phyloP scores from a whole-genome alignment of 2,329 filamentous ascomycete species.

The Claviceps paspali region DNA sequence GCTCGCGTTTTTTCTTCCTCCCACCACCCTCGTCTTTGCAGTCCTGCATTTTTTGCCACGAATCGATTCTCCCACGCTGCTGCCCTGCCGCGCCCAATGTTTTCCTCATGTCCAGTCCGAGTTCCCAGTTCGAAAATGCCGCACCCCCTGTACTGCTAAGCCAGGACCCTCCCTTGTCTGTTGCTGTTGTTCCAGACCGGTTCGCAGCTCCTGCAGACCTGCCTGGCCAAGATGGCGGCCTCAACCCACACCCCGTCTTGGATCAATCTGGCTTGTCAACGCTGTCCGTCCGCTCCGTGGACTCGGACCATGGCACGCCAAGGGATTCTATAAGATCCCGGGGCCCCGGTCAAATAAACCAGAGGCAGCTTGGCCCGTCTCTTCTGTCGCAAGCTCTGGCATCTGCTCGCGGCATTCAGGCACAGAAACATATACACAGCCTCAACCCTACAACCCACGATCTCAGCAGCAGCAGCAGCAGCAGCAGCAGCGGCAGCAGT shows the following conservation, averaged over 20 bases:
- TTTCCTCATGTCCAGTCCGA: slow-evolving; percentile 41
- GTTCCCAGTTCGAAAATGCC: slow-evolving; percentile 38
- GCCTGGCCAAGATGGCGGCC: slow-evolving; percentile 7
- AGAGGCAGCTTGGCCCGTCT: slow-evolving; percentile 31
- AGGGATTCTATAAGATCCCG: slow-evolving; percentile 29
- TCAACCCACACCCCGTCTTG: slow-evolving; percentile 1
- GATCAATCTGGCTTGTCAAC: slow-evolving; percentile 1
- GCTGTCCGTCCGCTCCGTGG: slow-evolving; percentile 2
- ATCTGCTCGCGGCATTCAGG: slow-evolving; percentile 37
- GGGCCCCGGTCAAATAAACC: slow-evolving; percentile 20
- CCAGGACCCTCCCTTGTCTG: slow-evolving; percentile 7
- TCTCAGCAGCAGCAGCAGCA: background rate
- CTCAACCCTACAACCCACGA: background rate
- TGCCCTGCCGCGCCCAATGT: slow-evolving; percentile 31
- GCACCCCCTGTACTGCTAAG: slow-evolving; percentile 32
- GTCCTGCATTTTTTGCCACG: slow-evolving; percentile 10
- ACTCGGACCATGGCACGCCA: slow-evolving; percentile 1
- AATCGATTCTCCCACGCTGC: slow-evolving; percentile 11
- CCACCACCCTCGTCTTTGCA: slow-evolving; percentile 6
- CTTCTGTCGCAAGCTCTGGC: slow-evolving; percentile 42
- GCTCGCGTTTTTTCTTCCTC: slow-evolving; percentile 6
- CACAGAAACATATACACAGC: slow-evolving; percentile 2
- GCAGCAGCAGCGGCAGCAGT: background rate
- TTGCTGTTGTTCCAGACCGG: slow-evolving; percentile 4
- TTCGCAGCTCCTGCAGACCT: slow-evolving; percentile 4